Evolutionary conservation across 192 early-diverging fungal species (phyloP).

Genomic region (Podila verticillata): DNA sequence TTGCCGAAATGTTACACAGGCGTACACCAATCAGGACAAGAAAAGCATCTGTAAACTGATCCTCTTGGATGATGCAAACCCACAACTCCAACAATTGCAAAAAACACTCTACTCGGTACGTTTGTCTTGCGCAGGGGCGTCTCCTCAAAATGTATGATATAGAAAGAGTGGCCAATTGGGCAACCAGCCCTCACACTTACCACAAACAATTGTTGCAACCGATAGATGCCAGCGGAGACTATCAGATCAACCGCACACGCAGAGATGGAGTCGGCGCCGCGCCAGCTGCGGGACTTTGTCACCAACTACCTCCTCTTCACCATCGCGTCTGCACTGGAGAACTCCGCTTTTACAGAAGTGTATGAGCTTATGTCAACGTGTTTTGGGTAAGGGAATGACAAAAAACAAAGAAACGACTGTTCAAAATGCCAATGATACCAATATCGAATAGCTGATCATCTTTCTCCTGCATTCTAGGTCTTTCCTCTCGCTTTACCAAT

Average conservation of each 20-base stretch:
- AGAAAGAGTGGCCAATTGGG: too few relatives aligned
- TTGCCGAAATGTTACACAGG: slow-evolving; percentile 2
- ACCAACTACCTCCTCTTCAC: slow-evolving; percentile 38
- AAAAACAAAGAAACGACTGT: background rate
- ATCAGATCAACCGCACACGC: slow-evolving; percentile 17
- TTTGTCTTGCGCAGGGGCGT: too few relatives aligned
- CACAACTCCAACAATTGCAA: too few relatives aligned
- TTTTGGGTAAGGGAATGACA: slow-evolving; percentile 22
- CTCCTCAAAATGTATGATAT: too few relatives aligned
- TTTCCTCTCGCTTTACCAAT: slow-evolving; percentile 18
- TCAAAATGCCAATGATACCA: too few relatives aligned
- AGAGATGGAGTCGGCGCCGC: background rate
- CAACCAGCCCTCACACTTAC: too few relatives aligned
- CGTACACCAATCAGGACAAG: slow-evolving; percentile 16
- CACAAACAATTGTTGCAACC: too few relatives aligned
- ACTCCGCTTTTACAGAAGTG: slow-evolving; percentile 7
- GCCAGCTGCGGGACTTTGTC: slow-evolving; percentile 16
- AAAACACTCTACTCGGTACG: too few relatives aligned
- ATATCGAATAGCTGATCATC: background rate
- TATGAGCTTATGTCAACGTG: slow-evolving; percentile 29
- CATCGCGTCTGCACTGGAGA: slow-evolving; percentile 23
- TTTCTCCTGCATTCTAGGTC: slow-evolving; percentile 6
- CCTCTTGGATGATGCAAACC: slow-evolving; percentile 12
- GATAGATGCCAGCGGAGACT: slow-evolving; percentile 25
- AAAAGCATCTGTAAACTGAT: slow-evolving; percentile 25